Base-by-base conservation (phyloP, 78 protist genomes). In the Dictyostelium firmibasis region DNA sequence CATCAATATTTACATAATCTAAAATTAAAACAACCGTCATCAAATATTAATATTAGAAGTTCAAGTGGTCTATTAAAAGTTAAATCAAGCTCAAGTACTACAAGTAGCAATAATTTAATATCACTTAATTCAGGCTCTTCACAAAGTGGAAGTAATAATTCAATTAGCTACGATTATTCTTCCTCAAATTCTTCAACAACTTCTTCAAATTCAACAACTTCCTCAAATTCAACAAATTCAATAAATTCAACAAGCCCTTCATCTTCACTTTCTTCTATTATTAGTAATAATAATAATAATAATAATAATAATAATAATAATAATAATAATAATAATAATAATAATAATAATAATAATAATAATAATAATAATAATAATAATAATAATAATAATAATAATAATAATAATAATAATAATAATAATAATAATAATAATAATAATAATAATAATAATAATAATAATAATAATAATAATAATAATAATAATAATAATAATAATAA, bases 21-120 rank as follows among this genome's bases (percentile, higher is more conserved):
- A 33, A 50, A 53, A 4, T 35, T 31, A 14, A 44, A 87, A 43
- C 33, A 44, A 16, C 38, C 25, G 1, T 16, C 23, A 0, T 62
- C 38, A 14, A 41, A 31, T 0, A 14, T 89, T 11, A 89, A 89
- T 25, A 83, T 89, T n/a, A 43, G 94, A 43, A 43, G 87, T 20
- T 89, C 94, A 9, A 50, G 78, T 35, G 94, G 94, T 25, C 43
- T 89, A 50, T 67, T 89, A 64, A 78, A 69, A 44, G 83, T 81
- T 13, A 78, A 74, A 78, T 79, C 41, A 11, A 7, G 29, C 36
- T 31, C 27, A 20, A 84, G 57, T 33, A 89, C 29, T 25, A 5
- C 44, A 67, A 27, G 38, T 67, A 27, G 50, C 18, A 11, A 7
- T 35, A 50, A 23, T 25, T 14, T 31, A n/a, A 23, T 14, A 23